A percentile compares a stretch with the other conserved stretches of the same genome.
Conservation (phyloP, 2,329 filamentous ascomycete species). For the Elsinoe perseae region DNA sequence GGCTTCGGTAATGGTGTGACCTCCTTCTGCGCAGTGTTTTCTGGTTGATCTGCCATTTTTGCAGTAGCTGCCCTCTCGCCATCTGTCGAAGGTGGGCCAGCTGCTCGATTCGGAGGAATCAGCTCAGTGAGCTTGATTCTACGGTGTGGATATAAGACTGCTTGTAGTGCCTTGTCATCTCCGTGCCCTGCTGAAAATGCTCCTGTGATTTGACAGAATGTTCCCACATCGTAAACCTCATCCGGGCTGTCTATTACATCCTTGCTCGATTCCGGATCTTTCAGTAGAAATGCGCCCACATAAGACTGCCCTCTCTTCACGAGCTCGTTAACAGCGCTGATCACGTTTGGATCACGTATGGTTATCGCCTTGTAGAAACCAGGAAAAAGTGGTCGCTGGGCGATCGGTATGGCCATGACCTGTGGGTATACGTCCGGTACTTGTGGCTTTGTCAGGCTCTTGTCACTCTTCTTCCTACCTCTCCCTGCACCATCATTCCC, state of each 20-base stretch:
- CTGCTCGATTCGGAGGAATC: conserved; percentile 57
- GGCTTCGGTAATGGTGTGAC: conserved; percentile 37
- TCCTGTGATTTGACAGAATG: conserved; percentile 96
- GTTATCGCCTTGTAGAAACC: conserved; percentile 99
- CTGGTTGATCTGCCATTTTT: conserved; percentile 18
- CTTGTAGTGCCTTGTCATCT: conserved; percentile 71
- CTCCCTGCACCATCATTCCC: conserved; percentile 54
- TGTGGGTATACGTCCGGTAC: conserved; percentile 95
- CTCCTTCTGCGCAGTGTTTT: conserved; percentile 30
- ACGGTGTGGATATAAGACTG: conserved; percentile 91
- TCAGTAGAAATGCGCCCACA: conserved; percentile 94
- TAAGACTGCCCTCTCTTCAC: conserved; percentile 96
- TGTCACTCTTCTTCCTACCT: conserved; percentile 60
- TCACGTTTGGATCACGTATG: conserved; percentile 85
- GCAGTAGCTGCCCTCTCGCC: conserved; percentile 36
- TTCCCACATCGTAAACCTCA: conserved; percentile 91
- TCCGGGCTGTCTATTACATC: conserved; percentile 85
- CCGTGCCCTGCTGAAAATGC: conserved; percentile 78
- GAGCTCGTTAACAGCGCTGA: conserved; percentile 88
- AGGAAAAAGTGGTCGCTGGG: conserved; percentile 85
- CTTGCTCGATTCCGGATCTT: conserved; percentile 88
- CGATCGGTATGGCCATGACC: conserved; percentile 94
- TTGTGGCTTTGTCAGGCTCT: conserved; percentile 71
- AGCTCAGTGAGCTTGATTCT: conserved; percentile 84
- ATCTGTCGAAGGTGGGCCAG: conserved; percentile 42